Evolutionary conservation across 140 eudicot species (phyloP).

Genomic region (Cichorium intybus): DNA sequence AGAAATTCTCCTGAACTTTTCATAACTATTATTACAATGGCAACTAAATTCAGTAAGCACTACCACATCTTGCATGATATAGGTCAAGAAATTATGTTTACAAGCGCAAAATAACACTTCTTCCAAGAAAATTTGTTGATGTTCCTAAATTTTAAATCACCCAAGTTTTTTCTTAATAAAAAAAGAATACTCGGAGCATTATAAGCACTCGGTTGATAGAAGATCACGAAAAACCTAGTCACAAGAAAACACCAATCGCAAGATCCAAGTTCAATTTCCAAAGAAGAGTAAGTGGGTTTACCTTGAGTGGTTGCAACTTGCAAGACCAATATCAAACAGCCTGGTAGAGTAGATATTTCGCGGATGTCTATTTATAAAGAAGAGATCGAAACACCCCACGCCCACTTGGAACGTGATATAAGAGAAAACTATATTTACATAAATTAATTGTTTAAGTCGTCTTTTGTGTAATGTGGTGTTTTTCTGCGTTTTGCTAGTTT

Average conservation of each 20-base stretch:
- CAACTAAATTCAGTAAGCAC: not conserved
- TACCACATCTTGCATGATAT: not conserved
- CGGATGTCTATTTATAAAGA: not conserved
- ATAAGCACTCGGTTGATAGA: not conserved
- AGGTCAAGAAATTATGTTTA: not conserved
- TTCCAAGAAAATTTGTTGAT: not conserved
- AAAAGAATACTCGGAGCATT: too few species aligned
- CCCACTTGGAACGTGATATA: not conserved
- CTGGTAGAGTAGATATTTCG: not conserved
- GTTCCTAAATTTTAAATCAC: not conserved
- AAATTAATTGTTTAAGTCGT: not conserved
- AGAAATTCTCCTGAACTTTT: not conserved
- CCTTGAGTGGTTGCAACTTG: not conserved
- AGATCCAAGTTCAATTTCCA: not conserved
- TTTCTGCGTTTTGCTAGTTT: not conserved
- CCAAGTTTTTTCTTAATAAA: too few species aligned
- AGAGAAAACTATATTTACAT: not conserved
- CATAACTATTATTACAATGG: not conserved
- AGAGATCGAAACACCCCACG: not conserved
- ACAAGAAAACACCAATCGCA: not conserved
- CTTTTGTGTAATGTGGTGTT: not conserved
- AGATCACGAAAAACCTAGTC: not conserved
- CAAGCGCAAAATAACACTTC: not conserved
- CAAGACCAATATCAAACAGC: not conserved
- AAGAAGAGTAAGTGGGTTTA: constrained; percentile 7